Conservation (phyloP, 2,329 filamentous ascomycete species). For the Penicillium janthinellum region DNA sequence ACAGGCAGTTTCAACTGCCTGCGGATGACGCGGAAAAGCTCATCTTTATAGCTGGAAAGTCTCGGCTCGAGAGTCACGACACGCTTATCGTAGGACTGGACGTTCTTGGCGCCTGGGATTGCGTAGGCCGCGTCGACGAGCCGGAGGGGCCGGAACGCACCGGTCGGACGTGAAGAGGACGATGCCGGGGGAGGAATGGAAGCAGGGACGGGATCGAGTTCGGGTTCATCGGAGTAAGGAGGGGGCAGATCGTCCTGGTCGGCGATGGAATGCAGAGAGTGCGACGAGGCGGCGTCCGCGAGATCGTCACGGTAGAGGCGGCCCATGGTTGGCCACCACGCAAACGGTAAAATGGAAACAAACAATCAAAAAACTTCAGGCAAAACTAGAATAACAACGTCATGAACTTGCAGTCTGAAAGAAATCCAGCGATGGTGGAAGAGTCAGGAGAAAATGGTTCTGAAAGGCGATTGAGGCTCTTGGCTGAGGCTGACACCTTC, state of each 20-base stretch:
- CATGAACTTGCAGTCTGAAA: neutral
- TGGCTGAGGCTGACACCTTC: neutral
- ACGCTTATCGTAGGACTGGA: constrained; percentile 11
- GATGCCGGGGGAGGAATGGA: neutral
- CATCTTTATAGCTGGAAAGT: constrained; percentile 18
- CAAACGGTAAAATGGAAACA: constrained; percentile 1
- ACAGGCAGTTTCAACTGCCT: constrained; percentile 24
- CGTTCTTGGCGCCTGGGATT: constrained; percentile 14
- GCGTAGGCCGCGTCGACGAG: constrained; percentile 24
- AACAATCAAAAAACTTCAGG: neutral
- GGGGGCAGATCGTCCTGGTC: constrained; percentile 23
- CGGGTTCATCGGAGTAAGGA: constrained; percentile 26
- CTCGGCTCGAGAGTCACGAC: constrained; percentile 15
- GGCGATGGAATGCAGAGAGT: constrained; percentile 23
- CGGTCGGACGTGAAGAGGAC: neutral
- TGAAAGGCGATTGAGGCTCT: neutral
- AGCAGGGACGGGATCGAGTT: neutral
- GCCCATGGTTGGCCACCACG: constrained; percentile 12
- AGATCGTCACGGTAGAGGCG: constrained; percentile 14
- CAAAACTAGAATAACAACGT: neutral
- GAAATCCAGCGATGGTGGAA: neutral
- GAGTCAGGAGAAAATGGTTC: neutral
- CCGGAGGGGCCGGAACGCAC: constrained; percentile 11
- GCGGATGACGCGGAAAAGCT: constrained; percentile 19
- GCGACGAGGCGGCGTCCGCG: constrained; percentile 17